phyloP scores from a whole-genome alignment of 2,329 filamentous ascomycete genomes.

The Trichoderma citrinoviride region DNA sequence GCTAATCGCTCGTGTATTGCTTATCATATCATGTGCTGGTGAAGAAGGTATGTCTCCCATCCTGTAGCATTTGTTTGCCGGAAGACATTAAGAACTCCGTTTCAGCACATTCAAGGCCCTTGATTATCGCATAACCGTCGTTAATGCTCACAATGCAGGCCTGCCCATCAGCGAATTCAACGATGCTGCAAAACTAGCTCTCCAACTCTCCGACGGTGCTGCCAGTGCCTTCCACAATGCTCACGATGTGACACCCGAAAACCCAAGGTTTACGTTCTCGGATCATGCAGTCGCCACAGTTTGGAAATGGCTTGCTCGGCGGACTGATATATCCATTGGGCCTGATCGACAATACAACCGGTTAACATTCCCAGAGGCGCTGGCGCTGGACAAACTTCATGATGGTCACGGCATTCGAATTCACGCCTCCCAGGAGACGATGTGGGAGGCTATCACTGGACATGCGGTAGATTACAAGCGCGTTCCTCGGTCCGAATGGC shows the following conservation, averaged over 20 bases:
- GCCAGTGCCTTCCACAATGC: neutral
- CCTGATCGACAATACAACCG: conserved; percentile 34
- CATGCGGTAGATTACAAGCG: conserved; percentile 59
- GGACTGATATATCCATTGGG: conserved; percentile 39
- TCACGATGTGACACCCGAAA: conserved; percentile 5
- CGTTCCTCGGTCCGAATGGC: conserved; percentile 58
- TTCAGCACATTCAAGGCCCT: neutral
- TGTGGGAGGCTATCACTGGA: conserved; percentile 60
- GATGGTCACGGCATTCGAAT: conserved; percentile 33
- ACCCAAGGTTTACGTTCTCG: conserved; percentile 23
- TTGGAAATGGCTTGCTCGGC: conserved; percentile 38
- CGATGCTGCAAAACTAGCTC: conserved; percentile 33
- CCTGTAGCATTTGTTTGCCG: neutral
- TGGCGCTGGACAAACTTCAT: neutral
- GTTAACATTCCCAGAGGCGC: conserved; percentile 35
- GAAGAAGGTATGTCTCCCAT: conserved; percentile 34
- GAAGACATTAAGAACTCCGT: neutral
- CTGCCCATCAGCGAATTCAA: conserved; percentile 35
- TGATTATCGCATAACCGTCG: neutral
- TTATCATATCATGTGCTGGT: conserved; percentile 39
- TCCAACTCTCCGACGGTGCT: conserved; percentile 23
- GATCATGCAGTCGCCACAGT: conserved; percentile 34
- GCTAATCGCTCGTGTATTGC: conserved; percentile 38
- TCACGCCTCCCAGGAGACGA: conserved; percentile 52
- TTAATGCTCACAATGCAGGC: conserved; percentile 25